Conservation (phyloP, 495 filamentous ascomycete genomes). For the Durotheca rogersii region DNA sequence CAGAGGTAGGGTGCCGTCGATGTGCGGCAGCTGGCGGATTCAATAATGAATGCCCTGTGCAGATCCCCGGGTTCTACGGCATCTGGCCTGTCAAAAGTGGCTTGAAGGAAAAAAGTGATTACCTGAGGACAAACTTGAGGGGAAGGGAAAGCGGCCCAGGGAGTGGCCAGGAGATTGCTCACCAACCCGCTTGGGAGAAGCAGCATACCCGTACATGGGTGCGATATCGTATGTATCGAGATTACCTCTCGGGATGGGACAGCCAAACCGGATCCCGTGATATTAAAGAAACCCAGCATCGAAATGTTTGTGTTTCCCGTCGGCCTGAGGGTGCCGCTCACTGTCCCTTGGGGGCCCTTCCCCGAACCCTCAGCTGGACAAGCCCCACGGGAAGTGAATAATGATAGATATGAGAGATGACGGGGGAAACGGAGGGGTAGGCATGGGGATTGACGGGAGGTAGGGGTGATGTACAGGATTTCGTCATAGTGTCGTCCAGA, state of each 20-base stretch:
- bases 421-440: no score
- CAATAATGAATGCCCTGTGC: conserved; percentile 29
- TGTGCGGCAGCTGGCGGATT: conserved; percentile 24
- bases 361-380: no score
- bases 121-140: no score
- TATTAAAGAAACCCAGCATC: not conserved
- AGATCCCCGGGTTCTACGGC: conserved; percentile 29
- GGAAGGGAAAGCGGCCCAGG: no score
- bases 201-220: conserved; percentile 3
- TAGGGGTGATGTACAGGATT: no score
- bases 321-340: conserved; percentile 1
- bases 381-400: no score
- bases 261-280: conserved; percentile 10
- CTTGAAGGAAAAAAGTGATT: conserved; percentile 15
- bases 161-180: no score
- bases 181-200: no score
- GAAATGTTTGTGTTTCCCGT: not conserved
- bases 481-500: no score
- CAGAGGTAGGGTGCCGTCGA: conserved; percentile 20
- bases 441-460: no score
- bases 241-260: conserved; percentile 11
- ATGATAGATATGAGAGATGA: no score
- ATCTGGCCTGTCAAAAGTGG: conserved; percentile 23
- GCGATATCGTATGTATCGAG: conserved; percentile 7
- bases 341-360: no score